Conservation (phyloP, 768 basidiomycete genomes). For the Gyrodon lividus region DNA sequence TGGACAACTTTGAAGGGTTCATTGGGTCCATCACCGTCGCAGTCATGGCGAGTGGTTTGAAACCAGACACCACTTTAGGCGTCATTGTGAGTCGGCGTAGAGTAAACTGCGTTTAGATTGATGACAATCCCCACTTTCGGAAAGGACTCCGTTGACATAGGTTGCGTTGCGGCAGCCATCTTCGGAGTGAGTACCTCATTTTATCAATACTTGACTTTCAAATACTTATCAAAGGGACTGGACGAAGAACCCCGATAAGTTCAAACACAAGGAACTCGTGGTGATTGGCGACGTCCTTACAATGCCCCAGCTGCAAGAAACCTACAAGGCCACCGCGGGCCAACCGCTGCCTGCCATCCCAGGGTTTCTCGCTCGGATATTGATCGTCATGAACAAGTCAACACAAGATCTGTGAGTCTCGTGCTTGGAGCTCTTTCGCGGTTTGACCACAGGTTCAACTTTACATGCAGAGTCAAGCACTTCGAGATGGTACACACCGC, state of each 20-base stretch:
- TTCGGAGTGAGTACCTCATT: conserved; percentile 24
- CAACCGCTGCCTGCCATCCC: conserved; percentile 30
- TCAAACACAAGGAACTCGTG: conserved; percentile 22
- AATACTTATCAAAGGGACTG: not conserved
- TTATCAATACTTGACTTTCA: not conserved
- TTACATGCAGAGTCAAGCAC: conserved; percentile 23
- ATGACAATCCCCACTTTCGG: not conserved
- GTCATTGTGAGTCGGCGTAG: conserved; percentile 32
- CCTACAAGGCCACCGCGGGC: conserved; percentile 29
- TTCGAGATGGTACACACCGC: conserved; percentile 28
- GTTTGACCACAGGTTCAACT: too few relatives aligned
- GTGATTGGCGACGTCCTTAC: conserved; percentile 33
- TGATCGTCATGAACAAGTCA: conserved; percentile 31
- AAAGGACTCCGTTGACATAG: conserved; percentile 36
- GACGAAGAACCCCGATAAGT: conserved; percentile 29
- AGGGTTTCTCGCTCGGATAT: conserved; percentile 22
- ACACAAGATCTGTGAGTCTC: conserved; percentile 31
- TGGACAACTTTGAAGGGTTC: conserved; percentile 42
- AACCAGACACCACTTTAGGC: conserved; percentile 32
- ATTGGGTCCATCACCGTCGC: conserved; percentile 37
- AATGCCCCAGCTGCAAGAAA: conserved; percentile 24
- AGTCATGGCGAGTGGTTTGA: conserved; percentile 34
- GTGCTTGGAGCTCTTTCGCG: not conserved
- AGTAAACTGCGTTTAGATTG: not conserved
- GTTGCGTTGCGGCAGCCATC: conserved; percentile 33